Evolutionary conservation across 78 protist species (phyloP), one percentile per base, ranked within the genome.

Genomic region (Acrasis kona): DNA sequence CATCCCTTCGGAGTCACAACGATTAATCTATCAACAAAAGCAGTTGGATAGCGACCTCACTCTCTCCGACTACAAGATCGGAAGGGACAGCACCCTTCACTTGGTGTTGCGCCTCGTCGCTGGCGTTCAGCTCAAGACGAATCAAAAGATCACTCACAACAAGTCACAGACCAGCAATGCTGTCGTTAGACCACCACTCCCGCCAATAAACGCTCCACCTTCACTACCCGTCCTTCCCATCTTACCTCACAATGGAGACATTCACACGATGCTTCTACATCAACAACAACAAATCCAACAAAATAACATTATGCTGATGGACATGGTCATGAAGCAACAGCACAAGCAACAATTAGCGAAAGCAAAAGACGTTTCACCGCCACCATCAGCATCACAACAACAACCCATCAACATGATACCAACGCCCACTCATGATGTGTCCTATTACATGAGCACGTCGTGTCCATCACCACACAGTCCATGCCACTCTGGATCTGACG

Each of bases 31-130:
- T 50, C 61, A 50, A 50, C 19, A n/a, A 19, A n/a, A 19, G 19
- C 61, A 50, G 19, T 19, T 50, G 19, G 34, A 50, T n/a, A 19
- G 19, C 61, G 61, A 50, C 19, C 19, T n/a, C 19, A 19, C 61
- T 50, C 19, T 50, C 19, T 19, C 19, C 2, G 93, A 91, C 80
- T 94, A 94, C 92, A 91, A 91, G 83, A 91, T 94, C 74, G 94
- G 87, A 81, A 90, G 89, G 78, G 96, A 83, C 69, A 77, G 92
- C 27, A 85, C 88, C 28, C 85, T 85, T 36, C 94, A 85, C 70
- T 74, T 89, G 66, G 97, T 94, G 65, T 94, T 94, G 28, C 90
- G 99, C 39, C 90, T 95, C 34, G 87, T 94, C 41, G 98, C 98
- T 76, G 99, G 98, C 19, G 61, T 50, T 50, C 61, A 50, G 19